phyloP scores from a whole-genome alignment of 2,329 filamentous ascomycete genomes.

The Coniochaeta sp. region DNA sequence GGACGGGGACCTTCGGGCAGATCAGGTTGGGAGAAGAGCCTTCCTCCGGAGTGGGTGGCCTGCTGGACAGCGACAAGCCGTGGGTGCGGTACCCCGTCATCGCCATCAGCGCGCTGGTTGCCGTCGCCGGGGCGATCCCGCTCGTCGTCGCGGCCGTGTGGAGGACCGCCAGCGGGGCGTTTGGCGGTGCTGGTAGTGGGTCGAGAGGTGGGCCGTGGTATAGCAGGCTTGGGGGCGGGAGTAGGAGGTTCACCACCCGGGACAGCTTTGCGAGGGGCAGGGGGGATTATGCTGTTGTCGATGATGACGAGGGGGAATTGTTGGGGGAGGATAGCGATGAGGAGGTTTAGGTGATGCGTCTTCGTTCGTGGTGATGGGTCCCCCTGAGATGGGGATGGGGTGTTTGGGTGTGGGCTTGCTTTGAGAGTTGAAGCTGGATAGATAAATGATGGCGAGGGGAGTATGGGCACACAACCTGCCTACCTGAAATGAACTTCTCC shows the following conservation, averaged over 20 bases:
- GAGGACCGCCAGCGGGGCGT: constrained; percentile 39
- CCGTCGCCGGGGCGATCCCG: constrained; percentile 57
- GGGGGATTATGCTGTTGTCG: constrained; percentile 82
- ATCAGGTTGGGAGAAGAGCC: constrained; percentile 76
- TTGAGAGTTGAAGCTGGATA: too few species aligned
- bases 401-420: too few species aligned
- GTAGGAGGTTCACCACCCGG: constrained; percentile 74
- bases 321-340: constrained; percentile 91
- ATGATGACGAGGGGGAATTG: constrained; percentile 90
- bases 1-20: constrained; percentile 79
- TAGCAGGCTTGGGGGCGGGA: constrained; percentile 46
- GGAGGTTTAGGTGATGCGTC: constrained; percentile 49
- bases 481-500: too few species aligned
- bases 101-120: constrained; percentile 57
- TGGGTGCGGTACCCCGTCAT: constrained; percentile 81
- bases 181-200: constrained; percentile 28
- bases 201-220: too few species aligned
- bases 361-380: neutral
- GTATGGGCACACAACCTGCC: too few species aligned
- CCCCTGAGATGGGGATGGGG: too few species aligned
- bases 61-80: constrained; percentile 62
- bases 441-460: too few species aligned
- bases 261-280: constrained; percentile 82
- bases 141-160: constrained; percentile 67
- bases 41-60: constrained; percentile 21